Evolutionary conservation across 2,329 filamentous ascomycete species (phyloP).

Genomic region (Pseudogymnoascus sp.): DNA sequence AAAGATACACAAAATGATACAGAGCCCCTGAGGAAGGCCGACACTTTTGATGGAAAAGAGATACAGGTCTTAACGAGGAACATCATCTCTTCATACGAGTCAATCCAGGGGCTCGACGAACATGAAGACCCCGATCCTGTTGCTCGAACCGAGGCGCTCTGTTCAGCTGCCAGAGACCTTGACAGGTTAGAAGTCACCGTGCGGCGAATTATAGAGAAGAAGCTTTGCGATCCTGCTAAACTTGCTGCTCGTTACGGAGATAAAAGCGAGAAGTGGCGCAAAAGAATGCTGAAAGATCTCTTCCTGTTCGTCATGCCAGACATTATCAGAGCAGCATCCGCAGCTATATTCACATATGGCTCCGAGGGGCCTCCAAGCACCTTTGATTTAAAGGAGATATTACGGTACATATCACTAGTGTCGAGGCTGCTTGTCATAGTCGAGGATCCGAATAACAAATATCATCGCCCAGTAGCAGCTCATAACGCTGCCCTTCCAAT

Average conservation of each 20-base stretch:
- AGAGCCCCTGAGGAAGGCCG: neutral
- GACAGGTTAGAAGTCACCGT: neutral
- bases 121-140: neutral
- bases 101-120: neutral
- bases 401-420: neutral
- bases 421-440: neutral
- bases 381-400: neutral
- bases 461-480: neutral
- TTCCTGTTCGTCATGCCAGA: neutral
- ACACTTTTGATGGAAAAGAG: neutral
- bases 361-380: neutral
- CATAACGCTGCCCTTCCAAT: neutral
- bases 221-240: neutral
- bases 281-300: neutral
- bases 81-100: neutral
- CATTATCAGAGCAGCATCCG: neutral
- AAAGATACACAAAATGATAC: neutral
- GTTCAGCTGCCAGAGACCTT: neutral
- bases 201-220: neutral
- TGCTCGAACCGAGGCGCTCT: conserved; percentile 1
- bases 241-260: neutral
- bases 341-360: conserved; percentile 4
- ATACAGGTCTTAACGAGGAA: neutral
- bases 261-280: neutral
- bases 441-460: neutral